phyloP scores from a whole-genome alignment of 2,329 filamentous ascomycete species.

The Phialemonium atrogriseum region DNA sequence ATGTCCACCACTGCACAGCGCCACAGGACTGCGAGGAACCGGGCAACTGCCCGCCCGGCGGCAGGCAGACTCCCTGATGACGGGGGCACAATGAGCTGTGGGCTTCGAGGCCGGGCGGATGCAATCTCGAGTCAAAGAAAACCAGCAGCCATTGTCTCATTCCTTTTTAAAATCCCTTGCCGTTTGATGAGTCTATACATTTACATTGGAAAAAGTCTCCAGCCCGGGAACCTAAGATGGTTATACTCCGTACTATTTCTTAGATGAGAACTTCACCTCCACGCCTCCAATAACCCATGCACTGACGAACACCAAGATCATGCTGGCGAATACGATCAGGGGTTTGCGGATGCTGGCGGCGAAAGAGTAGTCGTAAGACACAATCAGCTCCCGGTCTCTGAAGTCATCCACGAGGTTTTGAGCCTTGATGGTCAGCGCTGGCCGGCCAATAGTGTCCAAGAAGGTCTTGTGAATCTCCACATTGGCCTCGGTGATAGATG shows the following conservation, averaged over 20 bases:
- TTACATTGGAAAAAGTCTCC: too few species aligned
- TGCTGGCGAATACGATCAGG: conserved; percentile 65
- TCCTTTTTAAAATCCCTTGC: too few species aligned
- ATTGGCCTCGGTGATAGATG: conserved; percentile 48
- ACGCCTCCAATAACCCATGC: conserved; percentile 70
- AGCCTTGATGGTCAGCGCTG: conserved; percentile 69
- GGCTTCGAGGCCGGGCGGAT: too few species aligned
- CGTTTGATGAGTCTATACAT: conserved; percentile 4
- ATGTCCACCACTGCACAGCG: too few species aligned
- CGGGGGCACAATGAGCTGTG: too few species aligned
- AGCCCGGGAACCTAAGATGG: too few species aligned
- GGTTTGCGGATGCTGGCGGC: conserved; percentile 76
- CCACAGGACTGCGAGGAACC: too few species aligned
- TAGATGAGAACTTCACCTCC: conserved; percentile 65
- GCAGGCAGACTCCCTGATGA: too few species aligned
- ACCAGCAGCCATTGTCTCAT: too few species aligned
- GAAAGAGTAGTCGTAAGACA: conserved; percentile 80
- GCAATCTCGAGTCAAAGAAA: too few species aligned
- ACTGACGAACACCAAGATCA: conserved; percentile 65
- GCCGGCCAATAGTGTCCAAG: conserved; percentile 87
- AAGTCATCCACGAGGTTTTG: conserved; percentile 87
- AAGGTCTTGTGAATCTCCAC: conserved; percentile 73
- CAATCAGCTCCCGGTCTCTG: conserved; percentile 71
- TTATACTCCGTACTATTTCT: conserved; percentile 19
- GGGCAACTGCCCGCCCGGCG: too few species aligned